phyloP scores from a whole-genome alignment of 768 basidiomycete genomes.

The Lentinula detonsa region DNA sequence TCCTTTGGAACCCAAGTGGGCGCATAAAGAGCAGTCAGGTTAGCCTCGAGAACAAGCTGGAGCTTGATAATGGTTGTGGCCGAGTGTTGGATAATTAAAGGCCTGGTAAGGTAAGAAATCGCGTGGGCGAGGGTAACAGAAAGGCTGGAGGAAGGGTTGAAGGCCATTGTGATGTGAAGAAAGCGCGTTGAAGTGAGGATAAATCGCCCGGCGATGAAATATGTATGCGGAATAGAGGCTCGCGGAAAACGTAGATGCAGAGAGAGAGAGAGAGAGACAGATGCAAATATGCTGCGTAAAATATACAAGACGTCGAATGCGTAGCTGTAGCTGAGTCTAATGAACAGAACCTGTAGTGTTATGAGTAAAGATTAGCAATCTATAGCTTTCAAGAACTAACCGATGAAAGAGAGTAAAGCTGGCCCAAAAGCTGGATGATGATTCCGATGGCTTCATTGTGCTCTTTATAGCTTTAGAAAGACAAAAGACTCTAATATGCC shows the following conservation, averaged over 20 bases:
- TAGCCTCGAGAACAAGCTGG: conserved; percentile 65
- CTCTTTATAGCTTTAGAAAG: background rate
- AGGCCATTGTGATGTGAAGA: conserved; percentile 5
- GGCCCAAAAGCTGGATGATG: conserved; percentile 2
- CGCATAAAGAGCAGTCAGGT: conserved; percentile 64
- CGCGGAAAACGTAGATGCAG: conserved; percentile 1
- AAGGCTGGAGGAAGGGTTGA: conserved; percentile 38
- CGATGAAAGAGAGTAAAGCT: conserved; percentile 1
- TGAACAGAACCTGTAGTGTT: conserved; percentile 3
- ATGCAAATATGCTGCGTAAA: conserved; percentile 6
- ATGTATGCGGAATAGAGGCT: background rate
- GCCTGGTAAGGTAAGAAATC: conserved; percentile 66
- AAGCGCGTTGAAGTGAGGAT: background rate
- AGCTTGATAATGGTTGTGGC: conserved; percentile 61
- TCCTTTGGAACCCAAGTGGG: conserved; percentile 60
- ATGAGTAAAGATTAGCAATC: background rate
- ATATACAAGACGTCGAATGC: conserved; percentile 7
- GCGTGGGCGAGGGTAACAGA: conserved; percentile 67
- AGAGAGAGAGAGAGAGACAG: conserved; percentile 1
- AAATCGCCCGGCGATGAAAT: conserved; percentile 5
- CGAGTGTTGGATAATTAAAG: conserved; percentile 53
- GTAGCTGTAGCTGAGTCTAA: conserved; percentile 8
- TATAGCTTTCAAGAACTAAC: background rate
- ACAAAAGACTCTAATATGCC: background rate
- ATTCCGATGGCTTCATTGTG: background rate